Percentiles rank a stretch among this genome's conserved stretches.
Evolutionary conservation across 1,284 basidiomycete species (phyloP).

Genomic region (Caloboletus firmus): DNA sequence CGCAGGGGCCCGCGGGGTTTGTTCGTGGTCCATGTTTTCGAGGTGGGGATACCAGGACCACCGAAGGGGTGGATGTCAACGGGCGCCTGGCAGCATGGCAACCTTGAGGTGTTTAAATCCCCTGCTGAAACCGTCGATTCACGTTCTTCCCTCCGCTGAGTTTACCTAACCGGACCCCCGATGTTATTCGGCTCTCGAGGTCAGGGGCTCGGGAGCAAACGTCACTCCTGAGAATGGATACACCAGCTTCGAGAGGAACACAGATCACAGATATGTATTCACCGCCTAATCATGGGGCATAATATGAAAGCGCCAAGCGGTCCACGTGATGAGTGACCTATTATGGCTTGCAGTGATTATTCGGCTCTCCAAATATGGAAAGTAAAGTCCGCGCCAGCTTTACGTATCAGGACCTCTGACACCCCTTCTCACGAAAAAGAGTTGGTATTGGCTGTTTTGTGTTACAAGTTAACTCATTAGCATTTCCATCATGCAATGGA

Average conservation of each 20-base stretch:
- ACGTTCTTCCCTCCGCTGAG: background rate
- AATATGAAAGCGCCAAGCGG: too few species aligned
- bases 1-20: background rate
- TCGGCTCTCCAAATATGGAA: too few species aligned
- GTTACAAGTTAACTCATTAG: too few species aligned
- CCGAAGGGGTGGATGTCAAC: background rate
- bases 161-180: background rate
- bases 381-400: too few species aligned
- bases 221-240: background rate
- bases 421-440: too few species aligned
- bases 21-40: conserved; percentile 18
- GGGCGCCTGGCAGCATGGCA: background rate
- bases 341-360: too few species aligned
- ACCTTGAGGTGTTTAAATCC: conserved; percentile 1
- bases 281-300: too few species aligned
- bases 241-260: background rate
- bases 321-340: too few species aligned
- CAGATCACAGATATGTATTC: too few species aligned
- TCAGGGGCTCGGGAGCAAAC: background rate
- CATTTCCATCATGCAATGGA: too few species aligned
- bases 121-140: background rate
- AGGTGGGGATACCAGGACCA: background rate
- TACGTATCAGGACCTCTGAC: too few species aligned
- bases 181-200: conserved; percentile 11
- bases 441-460: too few species aligned